Percentiles rank a stretch among this genome's conserved stretches.
These are phyloP conservation scores for Hura crepitans DNA, from an alignment of 441 rosid genomes.

Conservation along the genomic window DNA sequence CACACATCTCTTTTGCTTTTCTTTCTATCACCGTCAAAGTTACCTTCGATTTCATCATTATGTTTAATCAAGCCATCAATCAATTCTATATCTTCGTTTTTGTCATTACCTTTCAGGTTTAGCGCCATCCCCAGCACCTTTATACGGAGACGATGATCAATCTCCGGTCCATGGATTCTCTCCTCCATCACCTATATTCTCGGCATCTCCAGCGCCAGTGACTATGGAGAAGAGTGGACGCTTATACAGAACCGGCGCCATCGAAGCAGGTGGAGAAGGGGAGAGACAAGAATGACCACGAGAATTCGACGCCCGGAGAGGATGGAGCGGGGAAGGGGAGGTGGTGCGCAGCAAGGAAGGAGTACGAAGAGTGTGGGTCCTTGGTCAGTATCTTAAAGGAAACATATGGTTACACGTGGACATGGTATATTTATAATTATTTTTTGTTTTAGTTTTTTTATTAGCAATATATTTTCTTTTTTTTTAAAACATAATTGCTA, in stretches of 20 bases:
- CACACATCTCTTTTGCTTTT: not conserved
- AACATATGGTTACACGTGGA: not conserved
- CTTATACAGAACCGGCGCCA: not conserved
- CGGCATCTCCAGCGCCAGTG: not conserved
- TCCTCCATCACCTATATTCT: not conserved
- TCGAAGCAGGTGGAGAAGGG: not conserved
- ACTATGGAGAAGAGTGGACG: not conserved
- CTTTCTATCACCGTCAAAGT: not conserved
- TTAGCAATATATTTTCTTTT: not conserved
- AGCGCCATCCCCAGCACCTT: not conserved
- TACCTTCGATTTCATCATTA: not conserved
- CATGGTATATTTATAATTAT: not conserved
- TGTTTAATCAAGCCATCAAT: not conserved
- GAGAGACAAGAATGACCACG: too few relatives aligned
- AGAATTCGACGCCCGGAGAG: not conserved
- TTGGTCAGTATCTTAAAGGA: conserved; percentile 5
- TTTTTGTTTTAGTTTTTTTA: not conserved
- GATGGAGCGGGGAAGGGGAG: not conserved
- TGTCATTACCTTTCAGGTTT: not conserved
- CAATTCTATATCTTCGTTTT: not conserved
- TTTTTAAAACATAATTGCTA: too few relatives aligned
- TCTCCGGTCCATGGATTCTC: not conserved
- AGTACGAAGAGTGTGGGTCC: not conserved
- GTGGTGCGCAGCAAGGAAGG: not conserved
- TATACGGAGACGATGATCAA: not conserved